Evolutionary conservation across 2,329 filamentous ascomycete genomes (phyloP).

Genomic region (Epichloe aotearoae): DNA sequence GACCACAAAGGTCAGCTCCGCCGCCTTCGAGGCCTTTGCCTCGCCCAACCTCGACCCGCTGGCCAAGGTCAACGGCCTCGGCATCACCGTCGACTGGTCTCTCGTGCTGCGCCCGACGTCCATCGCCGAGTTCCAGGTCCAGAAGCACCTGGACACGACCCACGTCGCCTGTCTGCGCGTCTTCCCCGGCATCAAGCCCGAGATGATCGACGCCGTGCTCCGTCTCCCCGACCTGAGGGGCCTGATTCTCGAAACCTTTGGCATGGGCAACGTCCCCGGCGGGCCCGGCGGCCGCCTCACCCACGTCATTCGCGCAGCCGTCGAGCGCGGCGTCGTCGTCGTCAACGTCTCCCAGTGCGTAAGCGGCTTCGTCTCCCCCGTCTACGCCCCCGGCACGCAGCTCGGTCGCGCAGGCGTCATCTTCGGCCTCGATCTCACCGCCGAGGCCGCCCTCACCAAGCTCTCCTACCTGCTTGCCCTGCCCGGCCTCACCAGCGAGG

Average conservation of each 20-base stretch:
- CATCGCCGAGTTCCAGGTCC: constrained; percentile 62
- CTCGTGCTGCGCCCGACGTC: constrained; percentile 60
- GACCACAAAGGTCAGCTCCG: constrained; percentile 76
- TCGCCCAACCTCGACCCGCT: constrained; percentile 78
- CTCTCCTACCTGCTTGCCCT: constrained; percentile 70
- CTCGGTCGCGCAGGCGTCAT: constrained; percentile 76
- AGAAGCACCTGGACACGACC: constrained; percentile 66
- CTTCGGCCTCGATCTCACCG: constrained; percentile 78
- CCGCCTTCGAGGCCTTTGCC: constrained; percentile 75
- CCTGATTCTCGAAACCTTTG: constrained; percentile 81
- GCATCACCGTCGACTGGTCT: constrained; percentile 70
- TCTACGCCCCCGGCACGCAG: constrained; percentile 67
- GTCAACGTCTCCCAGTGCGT: constrained; percentile 88
- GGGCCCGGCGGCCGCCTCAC: constrained; percentile 69
- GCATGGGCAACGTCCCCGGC: constrained; percentile 80
- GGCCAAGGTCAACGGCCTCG: constrained; percentile 67
- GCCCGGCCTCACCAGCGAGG: constrained; percentile 47
- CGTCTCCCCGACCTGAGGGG: constrained; percentile 64
- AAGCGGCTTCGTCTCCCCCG: constrained; percentile 60
- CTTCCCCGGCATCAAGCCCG: constrained; percentile 86
- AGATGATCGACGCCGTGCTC: constrained; percentile 80
- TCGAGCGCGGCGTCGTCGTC: constrained; percentile 68
- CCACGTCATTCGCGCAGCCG: constrained; percentile 62
- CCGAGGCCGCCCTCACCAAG: constrained; percentile 83
- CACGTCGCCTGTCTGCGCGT: constrained; percentile 82